Evolutionary conservation across 2,329 filamentous ascomycete genomes (phyloP).

Genomic region (Trichoderma atrobrunneum): DNA sequence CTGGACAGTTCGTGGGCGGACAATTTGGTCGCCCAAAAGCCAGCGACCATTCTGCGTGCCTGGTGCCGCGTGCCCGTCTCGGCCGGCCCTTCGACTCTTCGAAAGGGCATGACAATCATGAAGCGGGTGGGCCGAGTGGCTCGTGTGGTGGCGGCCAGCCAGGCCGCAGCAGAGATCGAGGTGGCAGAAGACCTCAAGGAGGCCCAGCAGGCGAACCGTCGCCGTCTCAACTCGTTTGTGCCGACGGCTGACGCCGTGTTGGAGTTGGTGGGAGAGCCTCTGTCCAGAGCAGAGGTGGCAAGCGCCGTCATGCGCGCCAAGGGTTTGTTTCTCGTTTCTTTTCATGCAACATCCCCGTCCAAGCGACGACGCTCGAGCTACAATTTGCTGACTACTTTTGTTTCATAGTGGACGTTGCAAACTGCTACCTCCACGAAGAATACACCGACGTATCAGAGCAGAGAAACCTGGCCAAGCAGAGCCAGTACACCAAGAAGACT

Average conservation of each 20-base stretch:
- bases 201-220: conserved; percentile 7
- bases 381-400: neutral
- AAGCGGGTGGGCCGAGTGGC: conserved; percentile 30
- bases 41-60: conserved; percentile 28
- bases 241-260: neutral
- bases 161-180: neutral
- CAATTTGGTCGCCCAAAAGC: conserved; percentile 22
- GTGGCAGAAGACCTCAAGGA: neutral
- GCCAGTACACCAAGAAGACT: neutral
- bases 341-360: neutral
- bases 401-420: conserved; percentile 29
- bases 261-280: conserved; percentile 13
- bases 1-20: conserved; percentile 27
- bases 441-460: conserved; percentile 5
- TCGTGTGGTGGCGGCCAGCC: neutral
- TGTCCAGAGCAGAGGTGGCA: conserved; percentile 20
- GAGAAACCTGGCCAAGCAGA: neutral
- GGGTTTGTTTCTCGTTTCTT: conserved; percentile 25
- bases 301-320: conserved; percentile 29
- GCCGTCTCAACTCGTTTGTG: conserved; percentile 18
- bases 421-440: conserved; percentile 20
- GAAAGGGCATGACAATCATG: conserved; percentile 31
- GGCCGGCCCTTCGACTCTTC: conserved; percentile 26
- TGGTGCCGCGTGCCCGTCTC: conserved; percentile 33
- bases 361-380: neutral